phyloP scores from a whole-genome alignment of 345 rosid genomes.

The Sisymbrium irio region DNA sequence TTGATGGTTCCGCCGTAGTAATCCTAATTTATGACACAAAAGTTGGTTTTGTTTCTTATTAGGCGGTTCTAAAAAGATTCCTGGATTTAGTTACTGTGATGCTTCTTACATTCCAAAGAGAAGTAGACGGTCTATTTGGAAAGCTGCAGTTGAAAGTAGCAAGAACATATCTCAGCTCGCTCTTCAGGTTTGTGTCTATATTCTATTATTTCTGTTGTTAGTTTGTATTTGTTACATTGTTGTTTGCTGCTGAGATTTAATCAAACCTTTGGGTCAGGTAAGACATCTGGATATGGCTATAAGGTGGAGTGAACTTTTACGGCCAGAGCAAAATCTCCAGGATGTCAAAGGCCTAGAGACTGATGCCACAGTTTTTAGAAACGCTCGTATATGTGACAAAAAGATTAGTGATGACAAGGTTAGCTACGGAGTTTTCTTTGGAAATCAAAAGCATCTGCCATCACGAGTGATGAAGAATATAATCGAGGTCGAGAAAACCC shows the following conservation, averaged over 20 bases:
- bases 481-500: not conserved
- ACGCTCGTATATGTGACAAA: not conserved
- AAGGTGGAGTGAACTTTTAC: not conserved
- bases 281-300: not conserved
- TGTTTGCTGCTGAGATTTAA: not conserved
- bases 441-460: not conserved
- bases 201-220: not conserved
- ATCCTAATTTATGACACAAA: not conserved
- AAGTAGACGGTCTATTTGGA: constrained; percentile 67
- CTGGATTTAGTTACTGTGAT: constrained; percentile 56
- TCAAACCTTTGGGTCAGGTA: not conserved
- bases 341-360: not conserved
- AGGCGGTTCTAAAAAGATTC: constrained; percentile 65
- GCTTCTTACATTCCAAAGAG: constrained; percentile 54
- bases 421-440: not conserved
- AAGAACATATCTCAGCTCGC: constrained; percentile 74
- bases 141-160: constrained; percentile 78
- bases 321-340: not conserved
- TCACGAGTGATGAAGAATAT: not conserved
- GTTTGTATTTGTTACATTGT: not conserved
- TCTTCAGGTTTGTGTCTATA: constrained; percentile 59
- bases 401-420: not conserved
- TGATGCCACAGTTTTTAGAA: not conserved
- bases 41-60: constrained; percentile 4
- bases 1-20: not conserved